These are phyloP conservation scores for Solanum hybrid DNA, from an alignment of 305 asterid species.

Conservation along the genomic window DNA sequence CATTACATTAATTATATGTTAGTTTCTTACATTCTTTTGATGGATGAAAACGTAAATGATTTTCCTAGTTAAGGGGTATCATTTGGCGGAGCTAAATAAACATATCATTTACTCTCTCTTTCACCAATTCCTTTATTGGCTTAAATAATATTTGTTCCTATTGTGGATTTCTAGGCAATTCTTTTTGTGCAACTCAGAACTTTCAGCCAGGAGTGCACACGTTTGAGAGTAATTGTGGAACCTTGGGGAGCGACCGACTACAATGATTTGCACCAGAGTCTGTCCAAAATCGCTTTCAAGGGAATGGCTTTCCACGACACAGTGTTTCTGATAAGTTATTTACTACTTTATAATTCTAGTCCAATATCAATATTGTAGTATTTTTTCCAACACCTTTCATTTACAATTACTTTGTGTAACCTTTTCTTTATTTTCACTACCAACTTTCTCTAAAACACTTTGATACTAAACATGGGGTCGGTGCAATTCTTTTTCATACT, in stretches of 20 bases:
- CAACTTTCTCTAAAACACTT: no score
- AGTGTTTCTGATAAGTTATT: background rate
- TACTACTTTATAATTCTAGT: background rate
- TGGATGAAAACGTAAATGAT: background rate
- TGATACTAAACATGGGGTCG: background rate
- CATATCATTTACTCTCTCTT: background rate
- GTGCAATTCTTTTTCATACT: no score
- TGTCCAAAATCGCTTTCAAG: background rate
- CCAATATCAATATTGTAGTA: no score
- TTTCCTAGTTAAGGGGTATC: background rate
- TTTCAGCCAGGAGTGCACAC: background rate
- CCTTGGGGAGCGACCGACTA: background rate
- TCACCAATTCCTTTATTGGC: background rate
- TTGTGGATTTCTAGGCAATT: background rate
- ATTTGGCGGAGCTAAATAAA: background rate
- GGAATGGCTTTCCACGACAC: background rate
- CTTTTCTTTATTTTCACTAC: no score
- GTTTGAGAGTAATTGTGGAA: background rate
- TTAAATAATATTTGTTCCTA: no score
- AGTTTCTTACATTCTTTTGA: background rate
- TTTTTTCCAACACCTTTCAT: no score
- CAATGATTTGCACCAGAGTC: background rate
- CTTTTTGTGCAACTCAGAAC: background rate
- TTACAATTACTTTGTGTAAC: no score
- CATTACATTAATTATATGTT: background rate